Base-by-base conservation (phyloP, 768 basidiomycete species). In the Dentipellis sp. region DNA sequence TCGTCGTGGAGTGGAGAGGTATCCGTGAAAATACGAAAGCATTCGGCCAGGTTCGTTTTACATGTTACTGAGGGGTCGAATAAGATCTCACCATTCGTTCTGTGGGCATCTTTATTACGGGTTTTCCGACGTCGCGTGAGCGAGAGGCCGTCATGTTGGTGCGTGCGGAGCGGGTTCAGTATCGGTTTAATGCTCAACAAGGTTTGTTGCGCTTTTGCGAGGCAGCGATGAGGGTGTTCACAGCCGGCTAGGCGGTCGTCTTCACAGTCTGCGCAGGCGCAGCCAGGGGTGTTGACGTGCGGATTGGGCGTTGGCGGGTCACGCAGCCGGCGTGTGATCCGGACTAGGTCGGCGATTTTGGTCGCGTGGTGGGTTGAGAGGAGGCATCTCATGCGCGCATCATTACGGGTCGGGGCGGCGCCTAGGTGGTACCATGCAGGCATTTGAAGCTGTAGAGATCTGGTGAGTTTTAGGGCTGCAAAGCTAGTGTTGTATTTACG, bases 351-450 rank as follows among this genome's bases (percentile, higher is more conserved):
- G 17, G n/a, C 6, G 29, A 47, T 19, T 21, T 39, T 39, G 56
- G n/a, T n/a, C n/a, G n/a, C n/a, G n/a, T n/a, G n/a, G n/a, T n/a
- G n/a, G n/a, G n/a, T n/a, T n/a, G n/a, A n/a, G n/a, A n/a, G n/a
- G n/a, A n/a, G n/a, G n/a, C n/a, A n/a, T n/a, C n/a, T n/a, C n/a
- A n/a, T n/a, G n/a, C n/a, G n/a, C n/a, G n/a, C n/a, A n/a, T 39
- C 38, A 5, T n/a, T 39, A n/a, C n/a, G n/a, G n/a, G n/a, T 39
- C 11, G 11, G 4, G 29, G 19, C 37, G 4, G 55, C 45, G 7
- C 51, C 50, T 10, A 62, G 3, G 46, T 65, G 64, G 22, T 11
- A 50, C 63, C 63, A 65, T 0, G 59, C 57, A 0, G 62, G 64
- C 0, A 65, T 52, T 34, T 52, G 4, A 1, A 12, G 9, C 21